Conservation (phyloP, 2,329 filamentous ascomycete genomes). For the Nothophoma quercina region DNA sequence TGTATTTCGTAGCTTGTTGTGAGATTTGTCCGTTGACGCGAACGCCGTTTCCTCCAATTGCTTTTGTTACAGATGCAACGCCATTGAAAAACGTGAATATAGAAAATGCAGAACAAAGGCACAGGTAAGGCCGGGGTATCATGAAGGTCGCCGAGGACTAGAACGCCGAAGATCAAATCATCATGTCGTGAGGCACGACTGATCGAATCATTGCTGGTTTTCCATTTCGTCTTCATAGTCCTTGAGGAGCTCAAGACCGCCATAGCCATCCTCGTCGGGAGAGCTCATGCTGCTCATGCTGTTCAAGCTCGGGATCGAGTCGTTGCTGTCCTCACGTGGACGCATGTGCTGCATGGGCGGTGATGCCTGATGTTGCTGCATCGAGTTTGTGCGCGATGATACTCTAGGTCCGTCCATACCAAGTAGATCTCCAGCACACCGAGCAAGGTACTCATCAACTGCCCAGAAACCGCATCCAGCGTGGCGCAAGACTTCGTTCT, state of each 20-base stretch:
- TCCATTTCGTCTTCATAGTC: constrained; percentile 35
- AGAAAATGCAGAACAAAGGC: neutral
- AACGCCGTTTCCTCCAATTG: neutral
- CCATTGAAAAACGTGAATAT: neutral
- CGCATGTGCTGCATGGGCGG: neutral
- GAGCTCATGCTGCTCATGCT: constrained; percentile 20
- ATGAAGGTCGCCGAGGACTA: constrained; percentile 8
- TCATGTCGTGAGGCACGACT: neutral
- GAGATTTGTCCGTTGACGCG: too few relatives aligned
- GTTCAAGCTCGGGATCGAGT: constrained; percentile 20
- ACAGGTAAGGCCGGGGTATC: constrained; percentile 10
- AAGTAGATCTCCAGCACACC: constrained; percentile 46
- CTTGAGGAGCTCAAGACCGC: constrained; percentile 44
- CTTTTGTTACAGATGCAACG: neutral
- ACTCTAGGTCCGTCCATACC: constrained; percentile 32
- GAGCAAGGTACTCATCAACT: constrained; percentile 48
- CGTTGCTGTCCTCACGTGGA: constrained; percentile 23
- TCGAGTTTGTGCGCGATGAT: neutral
- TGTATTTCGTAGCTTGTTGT: neutral
- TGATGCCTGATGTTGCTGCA: constrained; percentile 8
- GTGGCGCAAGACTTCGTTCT: constrained; percentile 48
- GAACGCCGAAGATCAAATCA: neutral
- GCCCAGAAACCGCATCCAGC: constrained; percentile 49
- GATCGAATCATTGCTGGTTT: neutral
- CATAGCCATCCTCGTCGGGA: constrained; percentile 30